These are phyloP conservation scores for Pisolithus albus DNA, from an alignment of 768 basidiomycete species.

Conservation along the genomic window DNA sequence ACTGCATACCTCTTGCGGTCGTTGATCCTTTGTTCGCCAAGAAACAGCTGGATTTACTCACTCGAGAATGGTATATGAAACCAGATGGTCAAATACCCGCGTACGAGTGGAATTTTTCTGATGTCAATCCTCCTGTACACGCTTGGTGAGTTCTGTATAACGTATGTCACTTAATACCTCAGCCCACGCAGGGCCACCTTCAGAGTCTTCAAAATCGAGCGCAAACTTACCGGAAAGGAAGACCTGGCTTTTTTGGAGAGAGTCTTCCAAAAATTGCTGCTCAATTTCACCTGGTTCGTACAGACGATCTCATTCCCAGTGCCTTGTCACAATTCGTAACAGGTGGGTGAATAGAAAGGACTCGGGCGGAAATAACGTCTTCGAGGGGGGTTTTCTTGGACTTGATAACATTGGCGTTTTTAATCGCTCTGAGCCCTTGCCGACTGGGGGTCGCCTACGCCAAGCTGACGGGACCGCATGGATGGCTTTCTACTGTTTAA, in stretches of 20 bases:
- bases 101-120: constrained; percentile 99
- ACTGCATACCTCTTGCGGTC: constrained; percentile 94
- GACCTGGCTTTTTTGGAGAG: constrained; percentile 91
- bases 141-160: constrained; percentile 59
- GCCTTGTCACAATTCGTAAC: constrained; percentile 1
- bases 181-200: constrained; percentile 74
- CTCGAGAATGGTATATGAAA: constrained; percentile 99
- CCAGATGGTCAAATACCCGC: constrained; percentile 98
- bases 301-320: not conserved
- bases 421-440: constrained; percentile 94
- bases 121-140: constrained; percentile 98
- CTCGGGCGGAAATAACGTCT: constrained; percentile 88
- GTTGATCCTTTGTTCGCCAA: constrained; percentile 95
- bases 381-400: constrained; percentile 97
- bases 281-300: constrained; percentile 92
- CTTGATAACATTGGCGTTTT: constrained; percentile 98
- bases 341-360: constrained; percentile 99
- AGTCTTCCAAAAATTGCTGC: constrained; percentile 93
- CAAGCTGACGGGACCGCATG: constrained; percentile 99
- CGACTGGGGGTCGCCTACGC: constrained; percentile 88
- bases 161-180: not conserved
- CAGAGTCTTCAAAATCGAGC: constrained; percentile 98
- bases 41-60: constrained; percentile 93
- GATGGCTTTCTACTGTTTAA: constrained; percentile 99
- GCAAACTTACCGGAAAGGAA: constrained; percentile 87